These are phyloP conservation scores for Chytriomyces confervae DNA, from an alignment of 192 early-diverging fungal species.

Conservation along the genomic window DNA sequence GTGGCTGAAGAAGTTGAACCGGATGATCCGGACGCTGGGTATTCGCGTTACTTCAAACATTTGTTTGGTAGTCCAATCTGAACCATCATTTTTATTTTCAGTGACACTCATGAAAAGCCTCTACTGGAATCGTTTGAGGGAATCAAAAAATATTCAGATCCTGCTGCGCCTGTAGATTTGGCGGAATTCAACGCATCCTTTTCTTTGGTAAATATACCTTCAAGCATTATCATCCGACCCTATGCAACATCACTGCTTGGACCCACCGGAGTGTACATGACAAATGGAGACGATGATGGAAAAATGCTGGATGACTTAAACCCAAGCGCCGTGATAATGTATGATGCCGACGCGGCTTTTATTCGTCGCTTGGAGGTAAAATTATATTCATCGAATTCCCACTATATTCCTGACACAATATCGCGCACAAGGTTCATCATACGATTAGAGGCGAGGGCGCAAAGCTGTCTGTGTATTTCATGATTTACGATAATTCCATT, in stretches of 20 bases:
- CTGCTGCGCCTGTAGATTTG: conserved; percentile 12
- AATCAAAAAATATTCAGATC: conserved; percentile 4
- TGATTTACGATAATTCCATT: conserved; percentile 92
- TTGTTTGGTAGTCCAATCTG: background rate
- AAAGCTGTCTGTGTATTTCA: conserved; percentile 82
- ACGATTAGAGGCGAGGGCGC: conserved; percentile 57
- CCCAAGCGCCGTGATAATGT: conserved; percentile 88
- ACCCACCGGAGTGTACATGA: conserved; percentile 32
- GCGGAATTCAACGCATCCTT: conserved; percentile 15
- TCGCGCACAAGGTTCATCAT: conserved; percentile 59
- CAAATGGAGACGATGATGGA: conserved; percentile 66
- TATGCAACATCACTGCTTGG: conserved; percentile 42
- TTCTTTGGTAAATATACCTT: background rate
- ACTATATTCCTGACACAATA: background rate
- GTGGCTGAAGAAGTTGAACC: conserved; percentile 36
- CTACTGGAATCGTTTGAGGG: conserved; percentile 25
- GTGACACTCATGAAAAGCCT: conserved; percentile 15
- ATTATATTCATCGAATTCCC: conserved; percentile 3
- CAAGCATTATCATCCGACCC: conserved; percentile 44
- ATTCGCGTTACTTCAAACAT: conserved; percentile 11
- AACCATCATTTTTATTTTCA: background rate
- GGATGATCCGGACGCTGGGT: conserved; percentile 50
- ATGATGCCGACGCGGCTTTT: conserved; percentile 87
- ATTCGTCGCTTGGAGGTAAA: conserved; percentile 82
- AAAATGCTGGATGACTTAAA: conserved; percentile 66